Conservation (phyloP, 164 flowering plant species). For the Aristolochia contorta region DNA sequence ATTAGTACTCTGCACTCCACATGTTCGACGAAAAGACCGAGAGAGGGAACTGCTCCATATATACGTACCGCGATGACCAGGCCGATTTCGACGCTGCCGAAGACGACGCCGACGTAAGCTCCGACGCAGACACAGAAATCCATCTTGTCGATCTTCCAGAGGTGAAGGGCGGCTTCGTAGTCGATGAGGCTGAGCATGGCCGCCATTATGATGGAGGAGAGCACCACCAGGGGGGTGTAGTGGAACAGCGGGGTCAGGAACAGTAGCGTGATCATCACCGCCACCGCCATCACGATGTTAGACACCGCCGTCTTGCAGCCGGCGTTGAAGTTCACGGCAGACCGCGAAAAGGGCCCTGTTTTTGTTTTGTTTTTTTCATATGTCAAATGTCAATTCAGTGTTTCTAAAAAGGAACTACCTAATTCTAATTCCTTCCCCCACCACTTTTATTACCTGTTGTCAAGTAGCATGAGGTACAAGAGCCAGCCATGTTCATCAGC, state of each 20-base stretch:
- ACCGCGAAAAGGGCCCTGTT: conserved; percentile 67
- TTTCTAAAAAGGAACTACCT: too few relatives aligned
- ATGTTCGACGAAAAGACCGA: not conserved
- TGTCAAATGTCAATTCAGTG: too few relatives aligned
- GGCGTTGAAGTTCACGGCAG: conserved; percentile 74
- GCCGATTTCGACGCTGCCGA: conserved; percentile 55
- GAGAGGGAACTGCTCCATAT: not conserved
- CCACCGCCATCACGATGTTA: conserved; percentile 68
- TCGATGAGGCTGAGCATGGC: conserved; percentile 73
- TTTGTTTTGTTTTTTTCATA: too few relatives aligned
- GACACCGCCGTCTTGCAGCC: conserved; percentile 76
- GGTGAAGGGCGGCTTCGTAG: conserved; percentile 47
- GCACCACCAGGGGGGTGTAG: conserved; percentile 74
- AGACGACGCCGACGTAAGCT: conserved; percentile 54
- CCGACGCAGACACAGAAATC: conserved; percentile 58
- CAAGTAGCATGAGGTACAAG: conserved; percentile 75
- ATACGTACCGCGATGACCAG: conserved; percentile 40
- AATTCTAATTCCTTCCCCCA: too few relatives aligned
- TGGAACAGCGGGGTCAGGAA: conserved; percentile 65
- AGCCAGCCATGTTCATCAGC: conserved; percentile 80
- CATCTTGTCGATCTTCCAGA: conserved; percentile 61
- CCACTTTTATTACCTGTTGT: conserved; percentile 82
- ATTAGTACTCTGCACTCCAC: conserved; percentile 1
- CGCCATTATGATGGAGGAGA: conserved; percentile 52
- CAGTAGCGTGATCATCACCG: conserved; percentile 53